Evolutionary conservation across 2,329 filamentous ascomycete genomes (phyloP).

Genomic region (Aspergillus brunneoviolaceus): DNA sequence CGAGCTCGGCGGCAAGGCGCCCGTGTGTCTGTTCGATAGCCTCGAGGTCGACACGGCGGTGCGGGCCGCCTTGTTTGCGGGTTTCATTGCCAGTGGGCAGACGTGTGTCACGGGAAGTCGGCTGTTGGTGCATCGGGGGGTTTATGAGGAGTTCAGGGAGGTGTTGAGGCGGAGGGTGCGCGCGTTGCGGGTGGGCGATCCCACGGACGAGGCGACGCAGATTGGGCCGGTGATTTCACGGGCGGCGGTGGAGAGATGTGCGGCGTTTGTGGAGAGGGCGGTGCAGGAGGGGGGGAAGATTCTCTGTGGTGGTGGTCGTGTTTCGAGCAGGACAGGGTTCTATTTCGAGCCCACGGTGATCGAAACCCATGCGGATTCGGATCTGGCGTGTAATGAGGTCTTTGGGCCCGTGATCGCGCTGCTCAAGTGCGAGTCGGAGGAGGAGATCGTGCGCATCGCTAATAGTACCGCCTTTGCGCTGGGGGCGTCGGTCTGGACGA

Average conservation of each 20-base stretch:
- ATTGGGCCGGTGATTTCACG: constrained; percentile 65
- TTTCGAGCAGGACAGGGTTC: constrained; percentile 55
- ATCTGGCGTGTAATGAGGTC: constrained; percentile 44
- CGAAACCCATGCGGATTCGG: constrained; percentile 17
- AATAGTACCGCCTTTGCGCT: constrained; percentile 54
- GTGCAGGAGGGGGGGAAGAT: constrained; percentile 43
- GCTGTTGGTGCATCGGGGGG: constrained; percentile 51
- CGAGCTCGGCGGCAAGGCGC: constrained; percentile 41
- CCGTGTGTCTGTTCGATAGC: constrained; percentile 35
- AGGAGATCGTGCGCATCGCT: constrained; percentile 48
- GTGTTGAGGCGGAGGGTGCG: constrained; percentile 52
- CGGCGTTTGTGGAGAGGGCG: constrained; percentile 24
- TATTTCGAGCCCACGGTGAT: constrained; percentile 52
- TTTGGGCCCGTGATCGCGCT: constrained; percentile 55
- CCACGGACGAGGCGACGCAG: constrained; percentile 56
- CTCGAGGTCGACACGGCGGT: constrained; percentile 33
- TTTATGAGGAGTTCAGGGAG: constrained; percentile 43
- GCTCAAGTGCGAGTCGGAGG: constrained; percentile 48
- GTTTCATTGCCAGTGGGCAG: constrained; percentile 56
- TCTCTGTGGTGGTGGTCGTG: constrained; percentile 53
- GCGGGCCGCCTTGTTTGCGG: constrained; percentile 39
- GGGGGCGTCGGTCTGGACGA: constrained; percentile 53
- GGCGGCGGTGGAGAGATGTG: constrained; percentile 42
- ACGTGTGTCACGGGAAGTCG: constrained; percentile 58
- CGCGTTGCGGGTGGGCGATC: constrained; percentile 56